phyloP scores from a whole-genome alignment of 1,139 yeast genomes.

The Schizosaccharomyces versatilis region DNA sequence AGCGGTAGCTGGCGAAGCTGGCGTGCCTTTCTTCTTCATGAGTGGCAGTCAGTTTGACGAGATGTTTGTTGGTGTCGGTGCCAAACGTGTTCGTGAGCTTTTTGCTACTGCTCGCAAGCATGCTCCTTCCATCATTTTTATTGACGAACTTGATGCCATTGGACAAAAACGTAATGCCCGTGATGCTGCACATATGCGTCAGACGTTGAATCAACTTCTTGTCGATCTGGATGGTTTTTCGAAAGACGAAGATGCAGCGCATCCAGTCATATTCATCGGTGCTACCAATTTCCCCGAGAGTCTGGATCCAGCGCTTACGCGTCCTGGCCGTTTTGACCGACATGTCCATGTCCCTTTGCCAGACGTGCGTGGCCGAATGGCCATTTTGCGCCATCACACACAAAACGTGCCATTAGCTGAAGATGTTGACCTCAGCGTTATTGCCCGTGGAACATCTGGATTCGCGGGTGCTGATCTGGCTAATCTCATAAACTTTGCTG shows the following conservation, averaged over 20 bases:
- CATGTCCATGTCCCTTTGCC: slow-evolving; percentile 89
- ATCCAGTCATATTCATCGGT: slow-evolving; percentile 57
- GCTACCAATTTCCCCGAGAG: slow-evolving; percentile 97
- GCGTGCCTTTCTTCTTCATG: slow-evolving; percentile 95
- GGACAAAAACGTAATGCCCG: slow-evolving; percentile 95
- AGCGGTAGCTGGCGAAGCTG: slow-evolving; percentile 99
- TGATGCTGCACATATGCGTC: slow-evolving; percentile 94
- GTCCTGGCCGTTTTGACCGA: slow-evolving; percentile 97
- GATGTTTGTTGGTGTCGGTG: slow-evolving; percentile 95
- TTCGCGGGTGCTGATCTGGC: slow-evolving; percentile 90
- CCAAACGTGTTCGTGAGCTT: slow-evolving; percentile 85
- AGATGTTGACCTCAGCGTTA: slow-evolving; percentile 64
- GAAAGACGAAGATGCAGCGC: slow-evolving; percentile 16
- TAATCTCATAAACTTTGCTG: slow-evolving; percentile 93
- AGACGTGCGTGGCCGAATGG: slow-evolving; percentile 91
- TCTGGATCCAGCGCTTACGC: slow-evolving; percentile 82
- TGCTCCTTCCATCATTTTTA: slow-evolving; percentile 90
- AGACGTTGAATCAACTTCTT: slow-evolving; percentile 79
- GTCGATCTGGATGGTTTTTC: slow-evolving; percentile 72
- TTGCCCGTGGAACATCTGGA: slow-evolving; percentile 96
- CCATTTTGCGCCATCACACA: slow-evolving; percentile 80
- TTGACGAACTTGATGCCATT: slow-evolving; percentile 92
- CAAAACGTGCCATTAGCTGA: slow-evolving; percentile 67
- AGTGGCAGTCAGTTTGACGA: slow-evolving; percentile 97
- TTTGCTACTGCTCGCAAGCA: slow-evolving; percentile 82